Base-by-base conservation (phyloP, 768 basidiomycete genomes). In the Collybiopsis luxurians region DNA sequence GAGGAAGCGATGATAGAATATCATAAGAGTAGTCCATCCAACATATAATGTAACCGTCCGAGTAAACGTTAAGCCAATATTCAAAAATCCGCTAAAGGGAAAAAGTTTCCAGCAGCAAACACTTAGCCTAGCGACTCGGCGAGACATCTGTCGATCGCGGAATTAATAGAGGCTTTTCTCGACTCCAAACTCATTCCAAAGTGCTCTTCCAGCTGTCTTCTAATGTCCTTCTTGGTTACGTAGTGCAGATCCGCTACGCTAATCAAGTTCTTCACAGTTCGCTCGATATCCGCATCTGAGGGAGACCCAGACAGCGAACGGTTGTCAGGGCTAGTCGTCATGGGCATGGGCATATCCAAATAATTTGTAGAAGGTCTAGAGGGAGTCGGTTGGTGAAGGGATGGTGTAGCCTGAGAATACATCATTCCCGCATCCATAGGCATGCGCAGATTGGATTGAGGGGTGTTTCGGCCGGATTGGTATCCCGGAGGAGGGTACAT, bases 221-320 rank as follows among this genome's bases (percentile, higher is more conserved):
- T 82, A 50, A 99, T 87, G 63, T 88, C 90, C 63, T 95, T 86
- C 76, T 98, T 98, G 51, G 96, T 98, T 57, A 97, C 80, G 11
- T 85, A 84, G 66, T 94, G 92, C 50, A 99, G 77, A 72, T 98
- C 93, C 1, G 93, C 92, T 13, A 76, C 72, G 17, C 80, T 81
- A 53, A 98, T 75, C 39, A 97, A 79, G 17, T 84, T 80, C 60
- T 89, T 81, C 2, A 95, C 88, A 1, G 85, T 82, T 13, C 75
- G 77, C 43, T 92, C 89, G n/a, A 95, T 76, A 27, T 92, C 90
- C 4, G 71, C 71, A 61, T 92, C 87, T 0, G 79, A 79, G 0
- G 90, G 92, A 7, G 67, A 71, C 30, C 76, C 78, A 28, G 68
- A 59, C 10, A 77, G 68, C 7, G 76, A 66, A 60, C 84, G 81